These are phyloP conservation scores for Apophysomyces trapeziformis DNA, from an alignment of 371 early-diverging fungal genomes.

Conservation along the genomic window DNA sequence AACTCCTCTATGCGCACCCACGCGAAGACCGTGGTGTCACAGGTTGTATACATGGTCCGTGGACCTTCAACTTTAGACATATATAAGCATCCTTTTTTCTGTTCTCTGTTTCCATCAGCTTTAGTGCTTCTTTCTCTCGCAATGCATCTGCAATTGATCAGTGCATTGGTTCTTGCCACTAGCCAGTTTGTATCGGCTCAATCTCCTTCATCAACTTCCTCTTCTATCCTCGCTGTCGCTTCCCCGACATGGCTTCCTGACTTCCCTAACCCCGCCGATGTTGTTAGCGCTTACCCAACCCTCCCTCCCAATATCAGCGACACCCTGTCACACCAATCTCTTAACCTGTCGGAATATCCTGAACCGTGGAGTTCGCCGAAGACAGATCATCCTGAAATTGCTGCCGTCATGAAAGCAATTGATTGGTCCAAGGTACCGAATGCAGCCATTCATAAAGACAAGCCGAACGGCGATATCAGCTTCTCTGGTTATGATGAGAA, in stretches of 20 bases:
- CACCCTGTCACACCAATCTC: conserved; percentile 26
- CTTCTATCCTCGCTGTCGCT: conserved; percentile 35
- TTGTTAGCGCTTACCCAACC: conserved; percentile 40
- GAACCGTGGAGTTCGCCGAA: conserved; percentile 41
- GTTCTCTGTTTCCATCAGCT: neutral
- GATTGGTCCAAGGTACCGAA: conserved; percentile 54
- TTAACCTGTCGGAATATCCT: conserved; percentile 41
- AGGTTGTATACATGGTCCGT: conserved; percentile 2
- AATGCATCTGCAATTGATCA: conserved; percentile 29
- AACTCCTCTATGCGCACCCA: conserved; percentile 9
- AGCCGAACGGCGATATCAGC: conserved; percentile 23
- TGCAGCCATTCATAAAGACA: conserved; percentile 33
- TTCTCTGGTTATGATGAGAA: conserved; percentile 27
- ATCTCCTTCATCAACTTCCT: conserved; percentile 20
- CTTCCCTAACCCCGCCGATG: conserved; percentile 32
- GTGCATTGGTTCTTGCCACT: conserved; percentile 33
- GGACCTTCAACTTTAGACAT: neutral
- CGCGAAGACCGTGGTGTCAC: neutral
- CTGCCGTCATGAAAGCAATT: conserved; percentile 43
- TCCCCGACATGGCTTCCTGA: conserved; percentile 51
- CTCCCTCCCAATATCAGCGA: conserved; percentile 24
- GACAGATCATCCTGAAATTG: conserved; percentile 37
- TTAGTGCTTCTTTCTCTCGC: conserved; percentile 1
- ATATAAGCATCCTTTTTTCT: neutral
- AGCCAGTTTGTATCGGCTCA: conserved; percentile 32